Conservation (phyloP, 257 asterid species). For the Forsythia suspensa region DNA sequence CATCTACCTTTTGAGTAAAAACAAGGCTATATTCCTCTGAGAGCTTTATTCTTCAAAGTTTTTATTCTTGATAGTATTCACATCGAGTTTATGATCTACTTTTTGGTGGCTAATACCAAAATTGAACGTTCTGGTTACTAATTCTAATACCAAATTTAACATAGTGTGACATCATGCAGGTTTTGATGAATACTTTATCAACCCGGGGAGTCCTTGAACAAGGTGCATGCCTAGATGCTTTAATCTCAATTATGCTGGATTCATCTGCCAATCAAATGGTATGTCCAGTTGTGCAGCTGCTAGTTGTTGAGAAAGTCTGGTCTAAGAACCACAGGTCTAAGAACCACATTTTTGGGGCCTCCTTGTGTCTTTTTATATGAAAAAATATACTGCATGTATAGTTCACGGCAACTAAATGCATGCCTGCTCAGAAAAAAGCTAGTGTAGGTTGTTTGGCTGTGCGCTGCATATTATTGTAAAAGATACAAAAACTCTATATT, state of each 20-base stretch:
- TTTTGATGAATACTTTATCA: slow-evolving; percentile 77
- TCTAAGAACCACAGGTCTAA: background rate
- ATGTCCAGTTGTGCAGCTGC: slow-evolving; percentile 20
- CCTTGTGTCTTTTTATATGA: background rate
- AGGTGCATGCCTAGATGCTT: slow-evolving; percentile 91
- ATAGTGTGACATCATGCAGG: slow-evolving; percentile 45
- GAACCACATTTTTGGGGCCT: background rate
- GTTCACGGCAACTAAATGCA: background rate
- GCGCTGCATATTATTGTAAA: background rate
- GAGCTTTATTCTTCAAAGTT: slow-evolving; percentile 4
- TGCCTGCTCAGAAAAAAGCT: background rate
- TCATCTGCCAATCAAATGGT: slow-evolving; percentile 95
- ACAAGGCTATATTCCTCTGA: background rate
- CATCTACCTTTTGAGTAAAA: background rate
- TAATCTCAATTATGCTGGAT: slow-evolving; percentile 87
- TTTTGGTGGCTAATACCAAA: slow-evolving; percentile 5
- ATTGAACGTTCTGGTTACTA: slow-evolving; percentile 5
- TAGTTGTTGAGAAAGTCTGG: slow-evolving; percentile 6
- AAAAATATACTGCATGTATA: background rate
- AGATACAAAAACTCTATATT: background rate
- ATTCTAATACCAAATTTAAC: slow-evolving; percentile 19
- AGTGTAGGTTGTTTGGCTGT: background rate
- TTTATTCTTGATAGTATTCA: slow-evolving; percentile 9
- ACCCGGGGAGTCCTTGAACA: slow-evolving; percentile 87
- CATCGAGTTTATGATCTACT: slow-evolving; percentile 1